A percentile compares a stretch with the other conserved stretches of the same genome.
phyloP scores from a whole-genome alignment of 1,139 yeast genomes.

The Taphrina confusa region DNA sequence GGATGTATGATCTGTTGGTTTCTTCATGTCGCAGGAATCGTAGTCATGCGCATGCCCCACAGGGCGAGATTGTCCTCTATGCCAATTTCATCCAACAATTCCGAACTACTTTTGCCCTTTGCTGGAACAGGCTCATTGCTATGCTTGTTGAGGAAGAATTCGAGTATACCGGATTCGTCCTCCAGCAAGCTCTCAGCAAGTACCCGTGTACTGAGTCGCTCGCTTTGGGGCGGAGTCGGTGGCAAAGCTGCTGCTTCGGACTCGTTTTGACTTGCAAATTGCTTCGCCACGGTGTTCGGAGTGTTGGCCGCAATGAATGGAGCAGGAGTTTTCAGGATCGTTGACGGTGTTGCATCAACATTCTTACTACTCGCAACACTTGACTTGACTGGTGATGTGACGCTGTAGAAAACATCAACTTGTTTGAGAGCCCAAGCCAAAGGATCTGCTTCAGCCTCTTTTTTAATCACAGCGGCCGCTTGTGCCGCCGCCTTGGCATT shows the following conservation, averaged over 20 bases:
- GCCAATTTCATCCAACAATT: conserved; percentile 6
- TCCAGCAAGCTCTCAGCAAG: conserved; percentile 1
- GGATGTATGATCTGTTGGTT: too few species aligned
- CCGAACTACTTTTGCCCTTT: not conserved
- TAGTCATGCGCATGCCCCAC: conserved; percentile 12
- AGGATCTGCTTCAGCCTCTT: conserved; percentile 33
- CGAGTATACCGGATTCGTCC: conserved; percentile 11
- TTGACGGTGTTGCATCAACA: conserved; percentile 12
- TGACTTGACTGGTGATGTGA: not conserved
- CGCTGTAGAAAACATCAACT: conserved; percentile 8
- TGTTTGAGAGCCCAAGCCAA: conserved; percentile 32
- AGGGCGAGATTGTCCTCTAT: conserved; percentile 7
- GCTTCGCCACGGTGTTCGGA: conserved; percentile 14
- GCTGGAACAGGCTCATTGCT: not conserved
- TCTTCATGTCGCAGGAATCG: not conserved
- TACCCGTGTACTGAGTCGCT: conserved; percentile 23
- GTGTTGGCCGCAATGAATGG: conserved; percentile 28
- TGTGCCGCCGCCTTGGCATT: conserved; percentile 23
- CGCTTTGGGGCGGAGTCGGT: conserved; percentile 24
- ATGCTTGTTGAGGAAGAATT: not conserved
- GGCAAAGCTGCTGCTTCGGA: not conserved
- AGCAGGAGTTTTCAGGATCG: conserved; percentile 16
- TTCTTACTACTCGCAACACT: not conserved
- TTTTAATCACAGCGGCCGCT: conserved; percentile 18
- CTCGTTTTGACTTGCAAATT: not conserved